Conservation (phyloP, 495 filamentous ascomycete species). For the Penicillium atrosanguineum region DNA sequence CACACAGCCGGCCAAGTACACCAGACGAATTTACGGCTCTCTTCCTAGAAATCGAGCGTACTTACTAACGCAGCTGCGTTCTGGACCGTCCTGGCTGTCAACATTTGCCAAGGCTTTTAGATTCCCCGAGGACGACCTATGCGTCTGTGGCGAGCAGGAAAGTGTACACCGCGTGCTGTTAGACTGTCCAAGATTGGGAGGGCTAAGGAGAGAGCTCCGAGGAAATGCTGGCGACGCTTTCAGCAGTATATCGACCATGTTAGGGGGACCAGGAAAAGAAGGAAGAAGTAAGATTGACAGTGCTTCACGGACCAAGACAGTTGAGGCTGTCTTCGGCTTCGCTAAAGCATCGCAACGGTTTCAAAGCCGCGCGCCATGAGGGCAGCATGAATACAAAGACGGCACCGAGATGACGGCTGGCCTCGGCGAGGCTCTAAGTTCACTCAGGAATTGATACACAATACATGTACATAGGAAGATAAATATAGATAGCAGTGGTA, state of each 20-base stretch:
- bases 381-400: no score
- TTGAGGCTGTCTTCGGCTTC: constrained; percentile 28
- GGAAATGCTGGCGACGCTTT: constrained; percentile 22
- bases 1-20: constrained; percentile 13
- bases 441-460: no score
- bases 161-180: no score
- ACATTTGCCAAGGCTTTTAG: no score
- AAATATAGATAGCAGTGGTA: no score
- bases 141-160: no score
- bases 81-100: constrained; percentile 4
- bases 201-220: constrained; percentile 12
- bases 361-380: constrained; percentile 26
- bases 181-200: constrained; percentile 10
- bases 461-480: no score
- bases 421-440: no score
- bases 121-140: no score
- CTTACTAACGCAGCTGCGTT: constrained; percentile 19
- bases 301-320: constrained; percentile 18
- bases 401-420: no score
- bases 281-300: constrained; percentile 23
- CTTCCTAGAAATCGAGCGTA: constrained; percentile 16
- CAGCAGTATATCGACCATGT: constrained; percentile 21
- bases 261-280: constrained; percentile 24
- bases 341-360: constrained; percentile 28
- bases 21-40: constrained; percentile 13